Base-by-base conservation (phyloP, 2,329 filamentous ascomycete species). In the Aureobasidium sp. region DNA sequence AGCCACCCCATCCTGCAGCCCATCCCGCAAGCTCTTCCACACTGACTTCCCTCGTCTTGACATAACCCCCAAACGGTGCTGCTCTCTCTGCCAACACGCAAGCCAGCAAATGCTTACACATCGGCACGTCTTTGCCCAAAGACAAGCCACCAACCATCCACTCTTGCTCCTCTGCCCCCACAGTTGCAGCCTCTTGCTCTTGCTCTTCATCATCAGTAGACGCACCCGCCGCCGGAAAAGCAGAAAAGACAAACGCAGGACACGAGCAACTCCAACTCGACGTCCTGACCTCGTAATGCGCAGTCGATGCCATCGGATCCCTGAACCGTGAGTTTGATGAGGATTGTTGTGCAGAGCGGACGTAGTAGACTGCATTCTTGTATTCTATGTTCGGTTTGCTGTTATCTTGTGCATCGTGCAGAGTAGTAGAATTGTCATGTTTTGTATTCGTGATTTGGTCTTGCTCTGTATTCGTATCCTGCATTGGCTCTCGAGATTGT, bases 31-130 rank as follows among this genome's bases (percentile, higher is more conserved):
- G 79, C 73, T 93, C 89, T 66, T 87, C 86, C 64, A 77, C 79
- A 27, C 79, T 77, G 17, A 88, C 80, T 44, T 70, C 69, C 68
- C 77, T 79, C 67, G 83, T 80, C 62, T 82, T 79, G 17, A 88
- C 79, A 67, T 82, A 83, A 0, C 69, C 69, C 5, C 79, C 81
- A 67, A 94, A 81, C 31, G 86, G 72, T 3, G 71, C 72, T 78
- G 89, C 92, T 51, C 80, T 78, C 71, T 90, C 87, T 6, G 81
- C 87, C 61, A 97, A 73, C 44, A 93, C 75, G 72, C 90, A 95
- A 1, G 93, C 93, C 17, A 97, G 81, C 5, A 97, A 75, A 74
- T 99, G 93, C 76, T 97, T 97, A 73, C 93, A 99, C 75, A 89
- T 68, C 6, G 81, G 81, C 60, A 63, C 82, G 76, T 41, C 75